Percentiles rank a stretch among this genome's conserved stretches.
phyloP scores from a whole-genome alignment of 305 asterid species.

The Rubia peregrina region DNA sequence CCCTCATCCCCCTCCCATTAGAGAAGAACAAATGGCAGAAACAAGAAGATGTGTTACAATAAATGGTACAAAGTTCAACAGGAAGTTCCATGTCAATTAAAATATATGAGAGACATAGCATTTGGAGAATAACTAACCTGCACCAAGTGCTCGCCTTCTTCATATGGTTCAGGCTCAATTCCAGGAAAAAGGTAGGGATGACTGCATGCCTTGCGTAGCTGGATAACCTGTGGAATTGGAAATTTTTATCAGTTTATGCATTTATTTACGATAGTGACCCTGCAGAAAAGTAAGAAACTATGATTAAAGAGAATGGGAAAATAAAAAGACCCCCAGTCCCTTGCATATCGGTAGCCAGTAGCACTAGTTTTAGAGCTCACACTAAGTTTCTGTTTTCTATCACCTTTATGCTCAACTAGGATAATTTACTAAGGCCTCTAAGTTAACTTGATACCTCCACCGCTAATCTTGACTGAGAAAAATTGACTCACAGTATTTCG shows the following conservation, averaged over 20 bases:
- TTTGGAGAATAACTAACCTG: slow-evolving; percentile 41
- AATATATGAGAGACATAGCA: not conserved
- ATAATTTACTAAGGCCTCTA: not conserved
- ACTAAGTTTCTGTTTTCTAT: not conserved
- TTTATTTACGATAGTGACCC: not conserved
- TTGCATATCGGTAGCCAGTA: not conserved
- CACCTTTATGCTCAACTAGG: not conserved
- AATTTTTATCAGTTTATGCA: slow-evolving; percentile 1
- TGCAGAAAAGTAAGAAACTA: not conserved
- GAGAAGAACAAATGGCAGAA: not conserved
- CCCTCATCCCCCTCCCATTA: not conserved
- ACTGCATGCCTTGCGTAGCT: slow-evolving; percentile 93
- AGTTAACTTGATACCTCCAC: not conserved
- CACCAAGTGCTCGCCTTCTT: slow-evolving; percentile 97
- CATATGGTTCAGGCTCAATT: slow-evolving; percentile 95
- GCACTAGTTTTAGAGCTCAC: not conserved
- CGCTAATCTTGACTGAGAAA: not conserved
- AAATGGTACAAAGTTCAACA: not conserved
- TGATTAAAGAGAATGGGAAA: not conserved
- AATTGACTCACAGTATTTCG: slow-evolving; percentile 61
- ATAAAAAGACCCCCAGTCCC: not conserved
- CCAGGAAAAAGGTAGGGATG: slow-evolving; percentile 97
- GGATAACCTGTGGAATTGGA: slow-evolving; percentile 64
- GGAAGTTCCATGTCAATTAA: not conserved
- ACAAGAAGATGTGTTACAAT: not conserved